phyloP scores from a whole-genome alignment of 805 yeast genomes.

The Wickerhamomyces canadensis region DNA sequence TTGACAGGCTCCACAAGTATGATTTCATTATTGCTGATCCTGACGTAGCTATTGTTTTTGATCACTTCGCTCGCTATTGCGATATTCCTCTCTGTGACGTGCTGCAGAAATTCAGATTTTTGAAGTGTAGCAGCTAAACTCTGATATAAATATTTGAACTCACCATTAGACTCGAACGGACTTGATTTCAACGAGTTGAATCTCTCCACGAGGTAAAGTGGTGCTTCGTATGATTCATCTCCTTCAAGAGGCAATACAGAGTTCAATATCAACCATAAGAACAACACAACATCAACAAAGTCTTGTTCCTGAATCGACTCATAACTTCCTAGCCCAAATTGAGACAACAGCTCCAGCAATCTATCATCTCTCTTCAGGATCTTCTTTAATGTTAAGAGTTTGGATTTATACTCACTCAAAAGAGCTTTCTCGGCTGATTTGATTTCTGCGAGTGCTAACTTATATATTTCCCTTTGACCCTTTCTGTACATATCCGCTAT shows the following conservation, averaged over 20 bases:
- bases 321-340: slow-evolving; percentile 42
- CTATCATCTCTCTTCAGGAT: slow-evolving; percentile 45
- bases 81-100: background rate
- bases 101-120: background rate
- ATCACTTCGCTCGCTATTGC: background rate
- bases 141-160: background rate
- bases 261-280: slow-evolving; percentile 14
- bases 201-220: background rate
- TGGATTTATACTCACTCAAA: slow-evolving; percentile 35
- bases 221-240: background rate
- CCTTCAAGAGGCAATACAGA: background rate
- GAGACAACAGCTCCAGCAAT: slow-evolving; percentile 41
- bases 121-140: background rate
- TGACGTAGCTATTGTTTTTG: background rate
- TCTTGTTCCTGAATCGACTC: slow-evolving; percentile 40
- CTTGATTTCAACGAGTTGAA: background rate
- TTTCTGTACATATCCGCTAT: slow-evolving; percentile 39
- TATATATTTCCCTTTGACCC: slow-evolving; percentile 45
- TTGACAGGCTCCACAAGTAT: slow-evolving; percentile 1
- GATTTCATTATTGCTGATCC: slow-evolving; percentile 1
- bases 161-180: background rate
- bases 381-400: slow-evolving; percentile 44
- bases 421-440: slow-evolving; percentile 46
- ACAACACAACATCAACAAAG: slow-evolving; percentile 29
- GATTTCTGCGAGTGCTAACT: slow-evolving; percentile 36